A percentile compares a stretch with the other conserved stretches of the same genome.
Conservation (phyloP, 2,329 filamentous ascomycete genomes). For the Magnaporthiopsis incrustans region DNA sequence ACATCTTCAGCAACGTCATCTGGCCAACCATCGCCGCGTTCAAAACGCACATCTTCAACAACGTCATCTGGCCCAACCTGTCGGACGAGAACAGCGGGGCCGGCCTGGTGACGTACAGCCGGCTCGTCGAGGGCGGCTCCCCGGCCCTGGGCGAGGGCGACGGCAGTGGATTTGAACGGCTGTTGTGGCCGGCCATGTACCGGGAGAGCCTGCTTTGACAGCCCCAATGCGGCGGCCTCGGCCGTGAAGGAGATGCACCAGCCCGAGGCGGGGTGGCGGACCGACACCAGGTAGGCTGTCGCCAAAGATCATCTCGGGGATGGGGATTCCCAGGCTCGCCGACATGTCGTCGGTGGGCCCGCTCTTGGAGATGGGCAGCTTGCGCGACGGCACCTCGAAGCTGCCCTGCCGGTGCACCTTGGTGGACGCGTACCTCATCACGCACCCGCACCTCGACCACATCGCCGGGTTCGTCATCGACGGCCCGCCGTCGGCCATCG, state of each 20-base stretch:
- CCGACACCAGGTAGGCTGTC: constrained; percentile 78
- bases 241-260: constrained; percentile 81
- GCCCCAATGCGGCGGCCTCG: constrained; percentile 74
- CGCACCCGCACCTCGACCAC: constrained; percentile 95
- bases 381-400: constrained; percentile 74
- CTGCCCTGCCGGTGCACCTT: constrained; percentile 48
- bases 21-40: constrained; percentile 98
- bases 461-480: constrained; percentile 88
- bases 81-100: constrained; percentile 94
- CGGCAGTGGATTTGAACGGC: too few species aligned
- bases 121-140: constrained; percentile 83
- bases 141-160: constrained; percentile 74
- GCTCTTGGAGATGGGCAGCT: constrained; percentile 90
- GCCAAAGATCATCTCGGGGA: constrained; percentile 98
- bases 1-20: constrained; percentile 96
- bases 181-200: too few species aligned
- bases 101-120: constrained; percentile 82
- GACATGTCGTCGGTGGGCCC: constrained; percentile 83
- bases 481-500: constrained; percentile 82
- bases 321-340: constrained; percentile 68
- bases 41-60: constrained; percentile 94
- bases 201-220: too few species aligned
- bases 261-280: constrained; percentile 64
- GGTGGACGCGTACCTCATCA: constrained; percentile 82
- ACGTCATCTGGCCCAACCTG: constrained; percentile 94